Evolutionary conservation across 2,329 filamentous ascomycete genomes (phyloP), one percentile per base, ranked within the genome.

Genomic region (Diaporthe velutina): DNA sequence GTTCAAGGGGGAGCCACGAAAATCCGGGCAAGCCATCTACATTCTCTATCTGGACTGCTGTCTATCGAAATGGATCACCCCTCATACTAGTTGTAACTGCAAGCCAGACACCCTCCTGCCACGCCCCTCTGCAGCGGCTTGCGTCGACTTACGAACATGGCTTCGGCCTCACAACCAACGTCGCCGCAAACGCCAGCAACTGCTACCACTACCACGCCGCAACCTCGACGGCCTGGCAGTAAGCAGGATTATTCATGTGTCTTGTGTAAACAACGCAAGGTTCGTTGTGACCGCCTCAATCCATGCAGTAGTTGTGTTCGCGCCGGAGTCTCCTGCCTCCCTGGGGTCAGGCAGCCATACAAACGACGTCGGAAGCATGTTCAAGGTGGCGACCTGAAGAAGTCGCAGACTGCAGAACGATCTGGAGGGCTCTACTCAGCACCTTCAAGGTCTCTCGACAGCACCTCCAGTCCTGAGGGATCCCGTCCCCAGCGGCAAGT

Each of bases 211-310:
- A 15, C 72, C 48, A 9, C 60, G 15, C 17, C 70, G 7, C 72
- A 68, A 12, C 50, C 67, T 57, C 67, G 61, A 45, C 19, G 28
- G 6, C 52, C 74, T 13, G 72, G 50, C 4, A 52, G 35, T 8
- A 73, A 75, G 42, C 75, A 76, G 48, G 75, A 77, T 25, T 85
- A 88, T 54, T 85, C 89, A 0, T 91, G 89, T 76, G 80, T 88
- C 8, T 81, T 85, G 2, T 91, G 89, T 77, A 88, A 90, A 77
- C 86, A 87, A 76, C 85, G 87, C 33, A 89, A 89, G 77, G 81
- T 88, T 33, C 87, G 85, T 71, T 89, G 87, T 78, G 83, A 87
- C 70, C 84, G 85, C 64, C 82, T 81, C 48, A 83, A 83, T 71
- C 87, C 87, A 0, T 89, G 87, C 77, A 75, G 80, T 19, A 84